phyloP scores from a whole-genome alignment of 768 basidiomycete species.

The Harrya chromipes region DNA sequence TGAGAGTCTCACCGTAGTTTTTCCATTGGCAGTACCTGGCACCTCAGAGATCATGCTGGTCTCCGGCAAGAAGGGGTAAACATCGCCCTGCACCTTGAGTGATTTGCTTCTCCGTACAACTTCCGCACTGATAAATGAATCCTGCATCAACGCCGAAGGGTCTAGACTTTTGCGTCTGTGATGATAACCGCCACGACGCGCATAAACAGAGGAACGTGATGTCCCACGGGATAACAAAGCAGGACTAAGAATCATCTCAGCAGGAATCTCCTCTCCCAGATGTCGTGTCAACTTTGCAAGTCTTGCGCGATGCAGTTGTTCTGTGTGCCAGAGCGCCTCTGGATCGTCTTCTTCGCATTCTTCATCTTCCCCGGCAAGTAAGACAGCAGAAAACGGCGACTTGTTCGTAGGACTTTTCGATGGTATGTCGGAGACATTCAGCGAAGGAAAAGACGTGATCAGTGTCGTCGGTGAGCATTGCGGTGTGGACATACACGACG shows the following conservation, averaged over 20 bases:
- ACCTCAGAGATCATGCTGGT: neutral
- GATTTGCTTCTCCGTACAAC: constrained; percentile 32
- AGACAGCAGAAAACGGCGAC: constrained; percentile 8
- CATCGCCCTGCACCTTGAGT: constrained; percentile 13
- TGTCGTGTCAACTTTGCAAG: constrained; percentile 37
- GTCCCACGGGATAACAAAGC: neutral
- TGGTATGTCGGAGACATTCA: constrained; percentile 8
- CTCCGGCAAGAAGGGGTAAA: neutral
- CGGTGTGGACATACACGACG: neutral
- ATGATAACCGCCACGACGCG: constrained; percentile 1
- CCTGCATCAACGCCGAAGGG: constrained; percentile 1
- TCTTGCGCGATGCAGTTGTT: constrained; percentile 30
- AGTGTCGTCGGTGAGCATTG: constrained; percentile 3
- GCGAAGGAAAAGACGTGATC: constrained; percentile 10
- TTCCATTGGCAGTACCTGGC: neutral
- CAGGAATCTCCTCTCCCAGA: constrained; percentile 38
- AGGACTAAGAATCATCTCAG: constrained; percentile 29
- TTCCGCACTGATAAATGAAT: neutral
- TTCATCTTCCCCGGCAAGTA: constrained; percentile 9
- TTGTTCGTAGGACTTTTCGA: constrained; percentile 12
- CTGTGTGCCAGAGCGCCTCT: constrained; percentile 5
- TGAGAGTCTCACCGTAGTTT: constrained; percentile 9
- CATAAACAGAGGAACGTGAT: neutral
- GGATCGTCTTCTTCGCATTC: constrained; percentile 6
- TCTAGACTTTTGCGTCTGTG: constrained; percentile 19